phyloP scores from a whole-genome alignment of 495 filamentous ascomycete species.

The Apodospora peruviana region DNA sequence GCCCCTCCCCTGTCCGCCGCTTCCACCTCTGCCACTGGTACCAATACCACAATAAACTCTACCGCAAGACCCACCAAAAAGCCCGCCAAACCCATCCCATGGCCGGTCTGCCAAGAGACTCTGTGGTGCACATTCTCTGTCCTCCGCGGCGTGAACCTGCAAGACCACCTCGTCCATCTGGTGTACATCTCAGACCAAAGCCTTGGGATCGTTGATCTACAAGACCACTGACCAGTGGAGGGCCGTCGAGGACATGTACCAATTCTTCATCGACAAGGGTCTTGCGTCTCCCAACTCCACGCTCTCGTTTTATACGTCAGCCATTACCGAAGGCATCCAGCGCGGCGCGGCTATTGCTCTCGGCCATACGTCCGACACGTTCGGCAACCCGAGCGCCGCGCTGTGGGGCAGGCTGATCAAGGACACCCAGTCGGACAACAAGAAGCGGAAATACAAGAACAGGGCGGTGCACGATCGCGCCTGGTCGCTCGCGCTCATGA shows the following conservation, averaged over 20 bases:
- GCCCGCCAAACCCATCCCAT: background rate
- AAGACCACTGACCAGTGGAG: background rate
- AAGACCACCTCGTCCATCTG: background rate
- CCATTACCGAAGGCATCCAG: conserved; percentile 1
- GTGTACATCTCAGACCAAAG: background rate
- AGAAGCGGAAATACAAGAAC: background rate
- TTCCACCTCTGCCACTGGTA: no score
- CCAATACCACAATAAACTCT: background rate
- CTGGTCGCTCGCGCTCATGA: background rate
- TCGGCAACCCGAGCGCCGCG: conserved; percentile 1
- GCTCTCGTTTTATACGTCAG: background rate
- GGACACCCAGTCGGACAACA: no score
- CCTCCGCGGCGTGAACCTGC: background rate
- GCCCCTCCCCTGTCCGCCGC: no score
- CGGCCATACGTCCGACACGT: background rate
- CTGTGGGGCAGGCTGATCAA: background rate
- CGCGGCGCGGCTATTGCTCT: conserved; percentile 3
- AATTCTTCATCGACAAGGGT: conserved; percentile 7
- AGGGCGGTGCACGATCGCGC: background rate
- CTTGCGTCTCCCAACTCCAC: background rate
- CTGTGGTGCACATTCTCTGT: background rate
- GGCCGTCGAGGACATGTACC: background rate
- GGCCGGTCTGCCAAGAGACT: background rate
- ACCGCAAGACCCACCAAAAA: background rate
- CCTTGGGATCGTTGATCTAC: background rate